Evolutionary conservation across 2,329 filamentous ascomycete species (phyloP).

Genomic region (Juglanconis juglandina): DNA sequence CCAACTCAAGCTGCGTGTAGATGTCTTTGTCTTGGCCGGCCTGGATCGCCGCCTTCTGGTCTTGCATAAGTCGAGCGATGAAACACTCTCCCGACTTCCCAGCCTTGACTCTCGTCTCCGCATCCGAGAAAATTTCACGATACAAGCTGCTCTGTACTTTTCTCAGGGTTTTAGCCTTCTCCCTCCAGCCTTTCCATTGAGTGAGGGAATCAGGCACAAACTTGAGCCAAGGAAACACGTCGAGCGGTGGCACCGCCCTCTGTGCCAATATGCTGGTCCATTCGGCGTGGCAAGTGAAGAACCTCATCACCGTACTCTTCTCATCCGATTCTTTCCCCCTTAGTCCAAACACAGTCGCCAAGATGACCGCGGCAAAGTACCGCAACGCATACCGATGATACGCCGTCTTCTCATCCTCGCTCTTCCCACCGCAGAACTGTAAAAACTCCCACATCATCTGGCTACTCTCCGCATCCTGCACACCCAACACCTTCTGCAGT

Average conservation of each 20-base stretch:
- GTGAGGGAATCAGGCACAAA: conserved; percentile 22
- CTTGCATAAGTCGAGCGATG: conserved; percentile 6
- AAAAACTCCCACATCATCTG: conserved; percentile 24
- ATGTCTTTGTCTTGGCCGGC: conserved; percentile 8
- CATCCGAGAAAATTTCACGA: conserved; percentile 16
- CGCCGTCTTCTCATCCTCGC: background rate
- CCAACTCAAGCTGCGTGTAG: conserved; percentile 17
- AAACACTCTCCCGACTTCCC: conserved; percentile 18
- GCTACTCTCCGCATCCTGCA: conserved; percentile 22
- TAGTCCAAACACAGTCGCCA: conserved; percentile 20
- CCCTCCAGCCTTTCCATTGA: conserved; percentile 22
- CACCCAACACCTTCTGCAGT: conserved; percentile 14
- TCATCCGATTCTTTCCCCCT: conserved; percentile 15
- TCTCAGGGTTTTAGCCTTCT: conserved; percentile 7
- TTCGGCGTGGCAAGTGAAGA: conserved; percentile 20
- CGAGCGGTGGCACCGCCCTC: conserved; percentile 19
- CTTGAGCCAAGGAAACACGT: conserved; percentile 22
- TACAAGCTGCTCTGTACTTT: conserved; percentile 19
- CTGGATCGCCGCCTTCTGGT: background rate
- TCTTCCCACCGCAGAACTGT: background rate
- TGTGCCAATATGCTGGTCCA: conserved; percentile 16
- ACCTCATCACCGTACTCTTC: conserved; percentile 10
- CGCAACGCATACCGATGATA: conserved; percentile 18
- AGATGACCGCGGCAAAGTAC: conserved; percentile 21
- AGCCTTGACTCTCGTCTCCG: conserved; percentile 12